Evolutionary conservation across 345 rosid species (phyloP).

Genomic region (Ceriops tagal): DNA sequence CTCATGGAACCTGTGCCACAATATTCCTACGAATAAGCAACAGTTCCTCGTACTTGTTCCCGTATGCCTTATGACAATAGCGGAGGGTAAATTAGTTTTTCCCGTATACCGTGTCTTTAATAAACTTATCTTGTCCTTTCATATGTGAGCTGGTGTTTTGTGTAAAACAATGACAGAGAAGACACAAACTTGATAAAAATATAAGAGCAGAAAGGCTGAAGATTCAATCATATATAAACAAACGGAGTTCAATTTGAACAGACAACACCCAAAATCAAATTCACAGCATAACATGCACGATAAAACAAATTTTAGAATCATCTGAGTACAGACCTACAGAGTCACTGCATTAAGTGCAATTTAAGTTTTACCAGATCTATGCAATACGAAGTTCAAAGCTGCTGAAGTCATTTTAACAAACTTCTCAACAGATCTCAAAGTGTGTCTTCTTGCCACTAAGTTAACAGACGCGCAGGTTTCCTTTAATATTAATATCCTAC

Average conservation of each 20-base stretch:
- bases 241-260: background rate
- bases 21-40: background rate
- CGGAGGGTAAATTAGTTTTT: background rate
- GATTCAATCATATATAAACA: background rate
- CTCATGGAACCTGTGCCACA: slow-evolving; percentile 48
- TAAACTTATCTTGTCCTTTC: background rate
- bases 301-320: slow-evolving; percentile 6
- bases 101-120: no score
- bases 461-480: background rate
- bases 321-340: slow-evolving; percentile 3
- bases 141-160: background rate
- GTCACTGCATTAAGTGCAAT: slow-evolving; percentile 9
- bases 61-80: background rate
- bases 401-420: no score
- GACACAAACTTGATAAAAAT: background rate
- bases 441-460: background rate
- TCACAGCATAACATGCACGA: slow-evolving; percentile 5
- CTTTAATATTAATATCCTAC: background rate
- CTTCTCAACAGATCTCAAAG: background rate
- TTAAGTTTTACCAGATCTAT: background rate
- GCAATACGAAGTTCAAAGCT: slow-evolving; percentile 4
- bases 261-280: background rate
- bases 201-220: background rate
- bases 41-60: background rate
- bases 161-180: background rate